Conservation (phyloP, 2,329 filamentous ascomycete genomes). For the Penicillium sp. region DNA sequence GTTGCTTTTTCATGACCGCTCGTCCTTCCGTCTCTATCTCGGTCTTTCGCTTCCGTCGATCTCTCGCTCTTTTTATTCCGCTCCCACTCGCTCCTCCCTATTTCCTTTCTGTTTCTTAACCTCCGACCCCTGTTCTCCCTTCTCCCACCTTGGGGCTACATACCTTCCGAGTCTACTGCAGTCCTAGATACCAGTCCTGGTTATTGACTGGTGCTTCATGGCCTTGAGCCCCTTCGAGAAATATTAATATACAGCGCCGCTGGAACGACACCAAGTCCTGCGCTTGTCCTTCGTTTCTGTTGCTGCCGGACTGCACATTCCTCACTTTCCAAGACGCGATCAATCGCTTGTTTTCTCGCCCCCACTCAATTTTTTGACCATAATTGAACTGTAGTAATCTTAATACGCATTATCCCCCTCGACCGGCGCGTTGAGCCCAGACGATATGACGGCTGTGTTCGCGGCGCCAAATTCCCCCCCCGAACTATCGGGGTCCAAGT, state of each 20-base stretch:
- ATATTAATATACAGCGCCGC: constrained; percentile 18
- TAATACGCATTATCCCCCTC: neutral
- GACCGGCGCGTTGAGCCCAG: neutral
- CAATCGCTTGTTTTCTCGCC: constrained; percentile 1
- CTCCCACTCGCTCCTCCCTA: constrained; percentile 22
- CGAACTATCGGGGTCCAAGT: constrained; percentile 82
- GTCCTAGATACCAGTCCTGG: constrained; percentile 14
- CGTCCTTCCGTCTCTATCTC: constrained; percentile 16
- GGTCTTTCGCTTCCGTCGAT: constrained; percentile 19
- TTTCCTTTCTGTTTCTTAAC: constrained; percentile 19
- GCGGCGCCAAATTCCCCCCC: constrained; percentile 71
- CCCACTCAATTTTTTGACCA: neutral
- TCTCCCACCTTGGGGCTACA: constrained; percentile 14
- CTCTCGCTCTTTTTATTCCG: constrained; percentile 21
- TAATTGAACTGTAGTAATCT: neutral
- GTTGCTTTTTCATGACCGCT: constrained; percentile 20
- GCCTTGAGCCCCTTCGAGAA: constrained; percentile 3
- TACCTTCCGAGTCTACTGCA: constrained; percentile 16
- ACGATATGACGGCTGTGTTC: constrained; percentile 50
- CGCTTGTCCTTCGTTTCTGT: constrained; percentile 20
- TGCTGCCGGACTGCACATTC: constrained; percentile 9
- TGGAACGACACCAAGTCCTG: constrained; percentile 7
- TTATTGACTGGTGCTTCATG: constrained; percentile 16
- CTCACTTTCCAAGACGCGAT: constrained; percentile 17
- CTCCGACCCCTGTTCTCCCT: constrained; percentile 19